phyloP scores from a whole-genome alignment of 1,139 yeast genomes.

The Citeromyces siamensis region DNA sequence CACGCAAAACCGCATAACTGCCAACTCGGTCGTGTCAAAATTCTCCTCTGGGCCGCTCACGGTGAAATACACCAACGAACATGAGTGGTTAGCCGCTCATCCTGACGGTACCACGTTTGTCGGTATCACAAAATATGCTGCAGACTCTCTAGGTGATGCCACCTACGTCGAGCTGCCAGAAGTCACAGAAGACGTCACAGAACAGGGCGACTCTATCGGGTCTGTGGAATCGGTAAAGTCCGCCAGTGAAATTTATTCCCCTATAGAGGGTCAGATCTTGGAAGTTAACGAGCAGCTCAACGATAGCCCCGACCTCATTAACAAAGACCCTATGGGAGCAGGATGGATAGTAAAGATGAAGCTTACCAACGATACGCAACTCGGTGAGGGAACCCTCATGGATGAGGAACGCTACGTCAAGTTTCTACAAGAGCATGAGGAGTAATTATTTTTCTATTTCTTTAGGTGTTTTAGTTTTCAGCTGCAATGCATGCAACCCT shows the following conservation, averaged over 20 bases:
- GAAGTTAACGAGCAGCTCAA: slow-evolving; percentile 62
- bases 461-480: slow-evolving; percentile 66
- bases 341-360: slow-evolving; percentile 87
- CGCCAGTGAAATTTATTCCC: slow-evolving; percentile 88
- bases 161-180: slow-evolving; percentile 89
- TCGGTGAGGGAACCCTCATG: slow-evolving; percentile 26
- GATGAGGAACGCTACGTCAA: slow-evolving; percentile 51
- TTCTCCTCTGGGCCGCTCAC: slow-evolving; percentile 25
- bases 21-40: slow-evolving; percentile 37
- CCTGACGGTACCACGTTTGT: slow-evolving; percentile 73
- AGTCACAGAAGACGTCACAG: slow-evolving; percentile 35
- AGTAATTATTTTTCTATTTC: slow-evolving; percentile 22
- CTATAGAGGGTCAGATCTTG: slow-evolving; percentile 66
- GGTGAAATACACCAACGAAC: slow-evolving; percentile 75
- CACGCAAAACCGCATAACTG: slow-evolving; percentile 33
- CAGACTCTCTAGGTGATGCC: slow-evolving; percentile 97
- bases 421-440: slow-evolving; percentile 34
- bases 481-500: slow-evolving; percentile 85
- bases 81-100: slow-evolving; percentile 91
- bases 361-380: slow-evolving; percentile 28
- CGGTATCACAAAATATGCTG: slow-evolving; percentile 92
- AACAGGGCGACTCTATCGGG: slow-evolving; percentile 75
- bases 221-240: slow-evolving; percentile 93
- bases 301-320: slow-evolving; percentile 65
- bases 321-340: slow-evolving; percentile 82